Base-by-base conservation (phyloP, 441 rosid species). In the Gossypium gossypioides region DNA sequence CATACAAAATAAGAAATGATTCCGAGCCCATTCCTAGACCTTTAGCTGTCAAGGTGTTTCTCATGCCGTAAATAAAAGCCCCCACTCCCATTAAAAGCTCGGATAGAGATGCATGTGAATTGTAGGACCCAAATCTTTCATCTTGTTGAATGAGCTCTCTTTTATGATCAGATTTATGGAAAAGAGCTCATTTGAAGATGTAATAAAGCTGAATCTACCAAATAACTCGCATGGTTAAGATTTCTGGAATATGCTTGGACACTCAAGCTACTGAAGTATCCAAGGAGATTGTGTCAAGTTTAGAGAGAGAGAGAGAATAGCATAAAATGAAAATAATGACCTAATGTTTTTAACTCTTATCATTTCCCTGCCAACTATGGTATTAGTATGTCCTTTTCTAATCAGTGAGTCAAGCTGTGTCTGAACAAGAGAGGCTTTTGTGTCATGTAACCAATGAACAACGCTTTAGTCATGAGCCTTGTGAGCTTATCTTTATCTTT, bases 51-150 rank as follows among this genome's bases (percentile, higher is more conserved):
- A 25, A 61, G 58, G 58, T 12, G 5, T 12, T 4, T 59, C 65
- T 34, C 25, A 3, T 13, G 50, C 52, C 73, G 19, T 59, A 74
- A 24, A 57, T 63, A 67, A 6, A 27, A 34, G 79, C 21, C 76
- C 82, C 79, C 73, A 65, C 77, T 61, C 56, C 8, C 75, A 34
- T 66, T 59, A 34, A 46, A 63, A 74, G 48, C 75, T 19, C 8
- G 32, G 24, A 19, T 64, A 4, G 54, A 42, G 52, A 42, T 40
- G 46, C 58, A 40, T 70, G 66, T 71, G 71, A 21, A 13, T 4
- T 13, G 72, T 77, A 74, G 76, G 83, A 29, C 80, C 80, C 63
- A 51, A 29, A 75, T 1, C 42, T 74, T 72, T 19, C 59, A 21
- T 55, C 25, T 6, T 8, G 59, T 55, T 55, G 18, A 50, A 50